Percentiles rank a stretch among this genome's conserved stretches.
These are phyloP conservation scores for Eucalyptus brandiana DNA, from an alignment of 345 rosid species.

Conservation along the genomic window DNA sequence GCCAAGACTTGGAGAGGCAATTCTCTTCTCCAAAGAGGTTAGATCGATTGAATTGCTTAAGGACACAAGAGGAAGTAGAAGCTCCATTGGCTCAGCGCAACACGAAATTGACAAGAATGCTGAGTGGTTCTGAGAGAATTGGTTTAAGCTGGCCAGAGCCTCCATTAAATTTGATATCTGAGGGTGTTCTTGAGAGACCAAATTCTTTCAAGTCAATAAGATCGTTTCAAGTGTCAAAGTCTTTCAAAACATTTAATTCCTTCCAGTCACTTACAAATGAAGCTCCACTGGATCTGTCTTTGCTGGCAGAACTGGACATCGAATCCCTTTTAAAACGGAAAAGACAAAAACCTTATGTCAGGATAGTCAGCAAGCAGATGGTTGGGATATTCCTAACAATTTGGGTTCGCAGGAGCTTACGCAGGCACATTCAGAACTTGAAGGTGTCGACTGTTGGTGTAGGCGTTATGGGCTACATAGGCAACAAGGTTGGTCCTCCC, in stretches of 20 bases:
- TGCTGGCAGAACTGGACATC: conserved; percentile 56
- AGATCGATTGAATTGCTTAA: conserved; percentile 53
- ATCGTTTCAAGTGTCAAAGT: conserved; percentile 41
- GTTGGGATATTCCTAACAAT: conserved; percentile 81
- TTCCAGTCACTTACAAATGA: conserved; percentile 39
- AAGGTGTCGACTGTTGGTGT: conserved; percentile 89
- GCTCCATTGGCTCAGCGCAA: not conserved
- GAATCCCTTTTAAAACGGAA: conserved; percentile 56
- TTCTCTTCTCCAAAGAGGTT: conserved; percentile 50
- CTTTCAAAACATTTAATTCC: conserved; percentile 47
- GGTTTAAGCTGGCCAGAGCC: conserved; percentile 94
- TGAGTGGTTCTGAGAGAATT: conserved; percentile 64
- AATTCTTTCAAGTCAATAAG: conserved; percentile 42
- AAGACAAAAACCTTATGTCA: conserved; percentile 53
- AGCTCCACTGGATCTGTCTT: conserved; percentile 25
- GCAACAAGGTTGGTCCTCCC: conserved; percentile 65
- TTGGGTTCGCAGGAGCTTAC: conserved; percentile 86
- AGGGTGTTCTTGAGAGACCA: conserved; percentile 47
- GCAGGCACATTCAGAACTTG: conserved; percentile 71
- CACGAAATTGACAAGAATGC: conserved; percentile 29
- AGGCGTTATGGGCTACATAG: conserved; percentile 95
- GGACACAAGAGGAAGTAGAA: not conserved
- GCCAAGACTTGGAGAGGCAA: conserved; percentile 36
- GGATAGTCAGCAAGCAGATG: conserved; percentile 92
- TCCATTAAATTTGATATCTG: conserved; percentile 52